Percentiles rank a stretch among this genome's conserved stretches.
These are phyloP conservation scores for Ophioceras dolichostomum DNA, from an alignment of 2,329 filamentous ascomycete genomes.

Conservation along the genomic window DNA sequence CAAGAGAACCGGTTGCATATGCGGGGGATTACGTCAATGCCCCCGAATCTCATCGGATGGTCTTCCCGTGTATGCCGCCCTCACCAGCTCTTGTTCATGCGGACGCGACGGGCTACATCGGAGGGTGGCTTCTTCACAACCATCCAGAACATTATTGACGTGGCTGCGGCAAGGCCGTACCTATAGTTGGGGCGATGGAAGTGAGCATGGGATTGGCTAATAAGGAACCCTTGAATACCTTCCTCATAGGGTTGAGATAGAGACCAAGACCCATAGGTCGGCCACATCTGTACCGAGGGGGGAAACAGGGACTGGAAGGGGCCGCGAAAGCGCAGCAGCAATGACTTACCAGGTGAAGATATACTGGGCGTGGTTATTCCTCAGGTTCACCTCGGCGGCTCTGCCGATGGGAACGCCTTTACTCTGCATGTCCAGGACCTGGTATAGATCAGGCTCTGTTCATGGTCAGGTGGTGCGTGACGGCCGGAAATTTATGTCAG, in stretches of 20 bases:
- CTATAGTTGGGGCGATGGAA: conserved; percentile 34
- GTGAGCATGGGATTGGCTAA: no score
- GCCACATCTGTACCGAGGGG: no score
- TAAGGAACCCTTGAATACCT: no score
- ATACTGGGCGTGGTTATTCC: conserved; percentile 96
- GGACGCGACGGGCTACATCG: conserved; percentile 59
- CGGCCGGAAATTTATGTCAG: conserved; percentile 5
- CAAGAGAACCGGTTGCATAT: no score
- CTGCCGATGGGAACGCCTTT: conserved; percentile 85
- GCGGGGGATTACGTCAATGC: no score
- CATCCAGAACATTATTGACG: conserved; percentile 94
- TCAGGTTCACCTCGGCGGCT: conserved; percentile 77
- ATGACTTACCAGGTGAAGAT: conserved; percentile 98
- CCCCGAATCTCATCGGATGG: no score
- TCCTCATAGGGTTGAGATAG: no score
- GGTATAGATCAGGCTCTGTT: conserved; percentile 65
- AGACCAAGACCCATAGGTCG: no score
- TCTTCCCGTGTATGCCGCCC: no score
- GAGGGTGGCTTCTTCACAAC: conserved; percentile 77
- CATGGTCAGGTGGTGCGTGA: no score
- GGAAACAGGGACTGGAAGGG: no score
- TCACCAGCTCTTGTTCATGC: conserved; percentile 68
- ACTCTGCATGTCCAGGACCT: conserved; percentile 60
- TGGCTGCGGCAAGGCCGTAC: conserved; percentile 77
- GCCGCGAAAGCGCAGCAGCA: no score